Conservation (phyloP, 2,329 filamentous ascomycete species). For the Gremmenia infestans region DNA sequence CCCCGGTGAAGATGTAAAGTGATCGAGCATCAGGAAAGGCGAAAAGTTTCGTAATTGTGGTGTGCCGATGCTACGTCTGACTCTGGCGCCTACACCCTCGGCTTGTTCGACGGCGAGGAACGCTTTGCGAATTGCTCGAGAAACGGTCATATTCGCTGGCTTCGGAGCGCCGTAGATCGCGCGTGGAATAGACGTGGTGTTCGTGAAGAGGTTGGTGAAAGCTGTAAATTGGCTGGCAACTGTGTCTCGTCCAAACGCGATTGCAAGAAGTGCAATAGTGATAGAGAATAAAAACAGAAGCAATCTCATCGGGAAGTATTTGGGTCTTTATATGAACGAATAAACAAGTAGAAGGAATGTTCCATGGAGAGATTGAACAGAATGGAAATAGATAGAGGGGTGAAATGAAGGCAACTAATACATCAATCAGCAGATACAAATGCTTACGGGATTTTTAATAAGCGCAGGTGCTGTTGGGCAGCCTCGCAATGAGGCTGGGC, state of each 20-base stretch:
- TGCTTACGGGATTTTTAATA: neutral
- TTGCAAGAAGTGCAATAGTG: constrained; percentile 24
- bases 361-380: constrained; percentile 2
- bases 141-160: constrained; percentile 53
- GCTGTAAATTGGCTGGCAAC: constrained; percentile 16
- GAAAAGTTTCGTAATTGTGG: constrained; percentile 78
- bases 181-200: constrained; percentile 15
- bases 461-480: too few species aligned
- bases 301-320: constrained; percentile 25
- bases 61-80: constrained; percentile 84
- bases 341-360: constrained; percentile 18
- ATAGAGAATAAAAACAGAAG: constrained; percentile 25
- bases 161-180: constrained; percentile 17
- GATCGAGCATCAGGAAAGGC: constrained; percentile 94
- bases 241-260: constrained; percentile 22
- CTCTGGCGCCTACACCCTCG: constrained; percentile 82
- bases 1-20: constrained; percentile 75
- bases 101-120: constrained; percentile 82
- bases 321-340: constrained; percentile 15
- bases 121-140: constrained; percentile 74
- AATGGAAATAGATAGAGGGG: constrained; percentile 1
- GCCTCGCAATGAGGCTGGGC: too few species aligned
- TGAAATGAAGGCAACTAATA: constrained; percentile 9
- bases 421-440: neutral
- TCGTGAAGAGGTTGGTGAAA: constrained; percentile 15